Evolutionary conservation across 176 grass and related monocot genomes (phyloP), one percentile per base, ranked within the genome.

Genomic region (Puccinellia tenuiflora): DNA sequence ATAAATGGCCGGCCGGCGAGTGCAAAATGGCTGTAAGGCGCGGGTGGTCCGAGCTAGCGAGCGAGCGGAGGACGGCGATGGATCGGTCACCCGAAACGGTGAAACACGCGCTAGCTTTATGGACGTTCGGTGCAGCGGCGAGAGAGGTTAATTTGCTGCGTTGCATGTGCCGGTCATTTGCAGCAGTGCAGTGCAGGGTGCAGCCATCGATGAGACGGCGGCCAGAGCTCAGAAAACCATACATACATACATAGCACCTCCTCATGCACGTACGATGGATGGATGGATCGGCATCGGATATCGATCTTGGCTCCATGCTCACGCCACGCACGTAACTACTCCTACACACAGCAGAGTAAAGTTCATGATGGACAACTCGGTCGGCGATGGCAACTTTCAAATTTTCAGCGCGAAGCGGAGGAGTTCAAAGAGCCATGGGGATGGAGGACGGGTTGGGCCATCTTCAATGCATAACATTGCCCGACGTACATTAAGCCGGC

Each of bases 101-200:
- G 68, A 74, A 73, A 48, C 80, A 73, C 26, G 37, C 20, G n/a
- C n/a, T n/a, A n/a, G n/a, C 52, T 82, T 82, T 59, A 60, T 60
- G 67, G 51, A 56, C 5, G 63, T n/a, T n/a, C n/a, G n/a, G n/a
- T 57, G 66, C 66, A 45, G 80, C 35, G 17, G 3, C 28, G 61
- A 18, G 3, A 40, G 61, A 18, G 24, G 65, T 81, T 38, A 29
- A 21, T 71, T 57, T 29, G 66, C 68, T 43, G 79, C 35, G 25
- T 9, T 29, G 42, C 69, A 73, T 73, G 69, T 73, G 69, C 69
- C 25, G 69, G 3, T 28, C n/a, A n/a, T n/a, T n/a, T n/a, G n/a
- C n/a, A n/a, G n/a, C n/a, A n/a, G n/a, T n/a, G n/a, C n/a, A n/a
- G n/a, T n/a, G n/a, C n/a, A n/a, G n/a, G n/a, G n/a, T n/a, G n/a